A percentile compares a stretch with the other conserved stretches of the same genome.
These are phyloP conservation scores for Xylaria scruposa DNA, from an alignment of 495 filamentous ascomycete genomes.

Conservation along the genomic window DNA sequence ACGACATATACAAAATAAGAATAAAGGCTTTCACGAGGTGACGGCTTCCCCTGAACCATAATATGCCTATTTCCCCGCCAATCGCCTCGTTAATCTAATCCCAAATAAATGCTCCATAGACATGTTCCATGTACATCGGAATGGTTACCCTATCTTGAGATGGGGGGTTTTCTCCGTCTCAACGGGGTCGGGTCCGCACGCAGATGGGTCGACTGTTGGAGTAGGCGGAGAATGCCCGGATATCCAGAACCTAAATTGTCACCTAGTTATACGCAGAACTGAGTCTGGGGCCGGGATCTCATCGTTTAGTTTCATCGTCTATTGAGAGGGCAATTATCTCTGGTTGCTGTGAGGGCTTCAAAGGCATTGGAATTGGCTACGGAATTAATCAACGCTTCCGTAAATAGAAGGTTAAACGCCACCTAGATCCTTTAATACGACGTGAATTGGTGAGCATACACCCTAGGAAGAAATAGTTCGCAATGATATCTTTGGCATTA, in stretches of 20 bases:
- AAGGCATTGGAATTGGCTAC: not conserved
- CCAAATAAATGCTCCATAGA: not conserved
- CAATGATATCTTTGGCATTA: no score
- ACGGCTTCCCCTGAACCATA: no score
- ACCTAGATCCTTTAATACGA: no score
- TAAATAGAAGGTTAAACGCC: no score
- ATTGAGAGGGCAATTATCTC: not conserved
- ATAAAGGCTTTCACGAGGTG: not conserved
- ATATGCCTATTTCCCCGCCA: not conserved
- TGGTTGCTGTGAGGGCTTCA: no score
- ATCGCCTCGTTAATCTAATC: not conserved
- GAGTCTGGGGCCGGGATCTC: not conserved
- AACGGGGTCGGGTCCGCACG: conserved; percentile 16
- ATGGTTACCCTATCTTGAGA: not conserved
- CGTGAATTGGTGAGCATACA: no score
- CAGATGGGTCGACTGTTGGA: not conserved
- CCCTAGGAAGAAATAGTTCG: no score
- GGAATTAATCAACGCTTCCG: not conserved
- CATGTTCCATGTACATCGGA: not conserved
- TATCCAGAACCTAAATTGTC: not conserved
- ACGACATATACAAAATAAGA: not conserved
- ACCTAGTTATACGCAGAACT: not conserved
- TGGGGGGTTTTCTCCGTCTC: conserved; percentile 24
- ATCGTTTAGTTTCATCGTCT: not conserved
- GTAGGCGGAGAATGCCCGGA: conserved; percentile 3